A percentile compares a stretch with the other conserved stretches of the same genome.
phyloP scores from a whole-genome alignment of 1,284 basidiomycete genomes.

The Trametes pubescens region DNA sequence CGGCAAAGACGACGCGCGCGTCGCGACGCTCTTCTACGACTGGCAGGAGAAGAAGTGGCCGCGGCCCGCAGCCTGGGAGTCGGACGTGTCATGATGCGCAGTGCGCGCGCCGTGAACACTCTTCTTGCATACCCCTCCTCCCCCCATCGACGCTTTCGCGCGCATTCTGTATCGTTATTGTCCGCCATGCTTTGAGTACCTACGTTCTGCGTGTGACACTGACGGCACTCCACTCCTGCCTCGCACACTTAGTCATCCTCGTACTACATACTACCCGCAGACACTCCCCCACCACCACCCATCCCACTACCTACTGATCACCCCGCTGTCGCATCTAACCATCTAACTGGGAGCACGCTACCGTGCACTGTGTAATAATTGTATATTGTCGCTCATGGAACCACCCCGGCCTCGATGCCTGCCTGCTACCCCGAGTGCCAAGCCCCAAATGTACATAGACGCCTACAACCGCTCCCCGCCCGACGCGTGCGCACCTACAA shows the following conservation, averaged over 20 bases:
- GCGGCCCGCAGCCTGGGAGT: constrained; percentile 38
- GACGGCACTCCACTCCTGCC: background rate
- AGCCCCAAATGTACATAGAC: background rate
- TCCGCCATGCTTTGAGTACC: constrained; percentile 11
- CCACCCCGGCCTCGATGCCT: background rate
- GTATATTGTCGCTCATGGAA: constrained; percentile 12
- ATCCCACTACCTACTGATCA: background rate
- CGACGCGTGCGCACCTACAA: background rate
- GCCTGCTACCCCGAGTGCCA: background rate
- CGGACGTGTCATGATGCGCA: constrained; percentile 6
- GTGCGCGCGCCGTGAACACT: background rate
- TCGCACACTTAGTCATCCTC: background rate
- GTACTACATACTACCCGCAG: background rate
- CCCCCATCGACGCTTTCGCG: background rate
- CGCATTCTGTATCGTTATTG: constrained; percentile 23
- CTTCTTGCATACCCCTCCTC: background rate
- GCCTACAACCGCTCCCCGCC: background rate
- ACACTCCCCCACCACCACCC: background rate
- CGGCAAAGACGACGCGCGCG: constrained; percentile 29
- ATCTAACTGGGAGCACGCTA: background rate
- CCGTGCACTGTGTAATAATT: constrained; percentile 19
- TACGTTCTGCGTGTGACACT: background rate
- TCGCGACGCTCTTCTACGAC: constrained; percentile 30
- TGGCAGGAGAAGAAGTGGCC: constrained; percentile 38
- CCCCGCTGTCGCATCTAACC: background rate